These are phyloP conservation scores for Sporothrix pseudoabietina DNA, from an alignment of 2,329 filamentous ascomycete genomes.

Conservation along the genomic window DNA sequence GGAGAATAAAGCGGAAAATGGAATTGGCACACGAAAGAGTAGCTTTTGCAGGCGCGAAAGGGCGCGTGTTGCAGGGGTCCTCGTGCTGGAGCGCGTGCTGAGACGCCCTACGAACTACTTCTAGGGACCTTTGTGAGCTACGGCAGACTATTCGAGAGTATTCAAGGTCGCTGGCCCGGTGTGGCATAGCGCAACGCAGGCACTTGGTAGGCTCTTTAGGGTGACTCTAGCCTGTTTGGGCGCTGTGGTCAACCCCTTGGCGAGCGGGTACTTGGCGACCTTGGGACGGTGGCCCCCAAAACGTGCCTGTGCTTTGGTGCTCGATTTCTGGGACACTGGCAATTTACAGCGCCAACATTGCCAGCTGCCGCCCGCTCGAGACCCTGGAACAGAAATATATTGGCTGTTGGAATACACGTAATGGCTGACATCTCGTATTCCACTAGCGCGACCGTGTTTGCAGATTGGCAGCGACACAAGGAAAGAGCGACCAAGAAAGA, in stretches of 20 bases:
- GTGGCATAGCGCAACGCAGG: neutral
- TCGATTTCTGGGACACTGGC: neutral
- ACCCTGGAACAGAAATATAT: neutral
- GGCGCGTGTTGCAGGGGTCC: conserved; percentile 17
- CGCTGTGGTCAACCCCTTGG: neutral
- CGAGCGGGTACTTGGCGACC: neutral
- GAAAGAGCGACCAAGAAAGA: neutral
- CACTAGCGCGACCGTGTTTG: neutral
- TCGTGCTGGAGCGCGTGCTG: neutral
- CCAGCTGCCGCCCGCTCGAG: neutral
- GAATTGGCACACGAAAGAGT: too few relatives aligned
- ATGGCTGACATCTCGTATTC: conserved; percentile 4
- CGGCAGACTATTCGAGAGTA: neutral
- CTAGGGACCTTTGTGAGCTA: neutral
- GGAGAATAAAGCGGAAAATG: neutral
- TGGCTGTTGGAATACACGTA: neutral
- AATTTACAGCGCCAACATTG: neutral
- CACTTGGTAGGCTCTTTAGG: neutral
- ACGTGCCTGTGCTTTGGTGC: neutral
- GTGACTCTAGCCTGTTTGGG: conserved; percentile 16
- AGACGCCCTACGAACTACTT: neutral
- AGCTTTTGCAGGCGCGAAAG: neutral
- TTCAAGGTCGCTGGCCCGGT: neutral
- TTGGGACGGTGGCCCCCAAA: neutral
- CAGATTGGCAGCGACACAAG: neutral